Evolutionary conservation across 805 yeast genomes (phyloP).

Genomic region (Lachancea lanzarotensis): DNA sequence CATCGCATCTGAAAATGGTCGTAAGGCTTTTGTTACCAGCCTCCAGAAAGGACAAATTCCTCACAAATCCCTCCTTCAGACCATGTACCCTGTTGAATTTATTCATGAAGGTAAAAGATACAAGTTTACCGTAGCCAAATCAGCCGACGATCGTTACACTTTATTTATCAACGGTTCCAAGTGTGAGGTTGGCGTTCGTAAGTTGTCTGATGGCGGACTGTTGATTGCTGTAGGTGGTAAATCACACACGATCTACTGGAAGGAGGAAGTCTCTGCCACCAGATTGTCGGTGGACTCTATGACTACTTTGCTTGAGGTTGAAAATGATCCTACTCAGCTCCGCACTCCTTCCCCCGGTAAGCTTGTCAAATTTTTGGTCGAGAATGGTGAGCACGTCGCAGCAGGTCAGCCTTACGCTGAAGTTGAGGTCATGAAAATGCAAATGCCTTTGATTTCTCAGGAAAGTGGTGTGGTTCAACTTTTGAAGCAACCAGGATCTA

Average conservation of each 20-base stretch:
- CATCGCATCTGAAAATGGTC: slow-evolving; percentile 63
- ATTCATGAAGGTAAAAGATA: slow-evolving; percentile 90
- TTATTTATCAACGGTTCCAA: slow-evolving; percentile 91
- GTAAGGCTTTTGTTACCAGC: slow-evolving; percentile 62
- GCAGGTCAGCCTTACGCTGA: slow-evolving; percentile 96
- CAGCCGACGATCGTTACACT: slow-evolving; percentile 79
- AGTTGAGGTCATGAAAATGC: slow-evolving; percentile 99
- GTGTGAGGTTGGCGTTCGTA: slow-evolving; percentile 76
- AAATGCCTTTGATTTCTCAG: slow-evolving; percentile 92
- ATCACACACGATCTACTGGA: slow-evolving; percentile 95
- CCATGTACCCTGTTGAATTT: slow-evolving; percentile 88
- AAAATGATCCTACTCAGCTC: slow-evolving; percentile 97
- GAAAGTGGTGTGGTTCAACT: slow-evolving; percentile 91
- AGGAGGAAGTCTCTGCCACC: slow-evolving; percentile 93
- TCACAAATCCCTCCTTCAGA: slow-evolving; percentile 68
- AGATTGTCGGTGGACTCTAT: slow-evolving; percentile 92
- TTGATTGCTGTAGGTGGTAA: slow-evolving; percentile 83
- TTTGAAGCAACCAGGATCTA: slow-evolving; percentile 97
- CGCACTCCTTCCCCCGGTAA: slow-evolving; percentile 99
- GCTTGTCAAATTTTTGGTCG: slow-evolving; percentile 86
- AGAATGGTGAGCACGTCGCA: slow-evolving; percentile 85
- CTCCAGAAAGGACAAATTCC: slow-evolving; percentile 96
- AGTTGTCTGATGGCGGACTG: slow-evolving; percentile 93
- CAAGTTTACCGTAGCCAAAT: slow-evolving; percentile 92
- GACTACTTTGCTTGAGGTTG: slow-evolving; percentile 89